A percentile compares a stretch with the other conserved stretches of the same genome.
phyloP scores from a whole-genome alignment of 345 rosid genomes.

The Bruguiera parviflora region DNA sequence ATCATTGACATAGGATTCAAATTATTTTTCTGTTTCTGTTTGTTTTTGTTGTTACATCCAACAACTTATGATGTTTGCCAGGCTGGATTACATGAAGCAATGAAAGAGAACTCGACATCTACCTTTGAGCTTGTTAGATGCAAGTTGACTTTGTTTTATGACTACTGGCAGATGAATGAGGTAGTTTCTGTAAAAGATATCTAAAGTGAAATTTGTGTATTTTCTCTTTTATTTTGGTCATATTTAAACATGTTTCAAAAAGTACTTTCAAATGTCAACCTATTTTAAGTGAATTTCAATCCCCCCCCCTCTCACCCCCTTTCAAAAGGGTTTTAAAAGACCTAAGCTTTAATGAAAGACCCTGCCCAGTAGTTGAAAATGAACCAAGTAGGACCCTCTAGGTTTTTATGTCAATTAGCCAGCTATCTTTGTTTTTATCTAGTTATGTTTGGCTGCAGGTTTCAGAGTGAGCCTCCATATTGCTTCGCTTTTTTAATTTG shows the following conservation, averaged over 20 bases:
- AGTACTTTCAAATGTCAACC: background rate
- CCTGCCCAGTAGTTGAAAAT: background rate
- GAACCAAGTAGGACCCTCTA: background rate
- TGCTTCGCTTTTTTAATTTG: background rate
- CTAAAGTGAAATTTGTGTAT: background rate
- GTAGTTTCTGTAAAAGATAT: slow-evolving; percentile 29
- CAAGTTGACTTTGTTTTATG: slow-evolving; percentile 74
- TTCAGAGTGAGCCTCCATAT: background rate
- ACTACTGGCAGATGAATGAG: slow-evolving; percentile 91
- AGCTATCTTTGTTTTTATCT: background rate
- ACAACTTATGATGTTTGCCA: slow-evolving; percentile 22
- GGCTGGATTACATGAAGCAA: slow-evolving; percentile 54
- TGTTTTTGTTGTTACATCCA: slow-evolving; percentile 13
- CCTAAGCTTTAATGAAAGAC: background rate
- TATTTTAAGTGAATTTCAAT: background rate
- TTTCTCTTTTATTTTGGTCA: background rate
- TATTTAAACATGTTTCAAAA: too few relatives aligned
- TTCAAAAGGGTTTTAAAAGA: background rate
- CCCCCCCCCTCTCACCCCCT: too few relatives aligned
- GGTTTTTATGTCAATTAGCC: background rate
- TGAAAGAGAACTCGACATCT: slow-evolving; percentile 27
- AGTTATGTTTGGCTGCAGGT: background rate
- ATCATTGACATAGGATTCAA: background rate
- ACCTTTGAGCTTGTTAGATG: slow-evolving; percentile 67
- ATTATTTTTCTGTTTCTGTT: slow-evolving; percentile 3